Base-by-base conservation (phyloP, 2,329 filamentous ascomycete species). In the Neofusicoccum laricinum region DNA sequence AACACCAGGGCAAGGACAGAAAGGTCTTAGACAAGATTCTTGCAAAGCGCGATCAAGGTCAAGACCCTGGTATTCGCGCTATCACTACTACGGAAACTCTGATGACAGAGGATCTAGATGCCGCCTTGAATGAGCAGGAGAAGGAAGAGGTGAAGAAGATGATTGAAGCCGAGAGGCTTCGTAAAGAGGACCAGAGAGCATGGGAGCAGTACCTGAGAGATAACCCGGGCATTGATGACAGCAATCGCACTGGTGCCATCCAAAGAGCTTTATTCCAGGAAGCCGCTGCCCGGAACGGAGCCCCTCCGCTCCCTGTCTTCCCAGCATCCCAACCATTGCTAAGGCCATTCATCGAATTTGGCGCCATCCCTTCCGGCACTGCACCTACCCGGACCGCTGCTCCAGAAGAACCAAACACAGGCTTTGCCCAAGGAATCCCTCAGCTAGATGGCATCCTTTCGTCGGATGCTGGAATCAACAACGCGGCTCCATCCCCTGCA, bases 21-120 rank as follows among this genome's bases (percentile, higher is more conserved):
- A 67, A 76, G 2, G 85, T 89, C 2, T 74, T 90, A 46, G 92
- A 96, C 71, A 67, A 45, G 1, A 81, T 91, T 17, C 77, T 93
- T 6, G 82, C 85, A 65, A 76, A 74, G 8, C 71, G 87, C 2
- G 74, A 85, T 5, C 57, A 71, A 4, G 77, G 78, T 51, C 66
- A 77, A 6, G 70, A 74, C 11, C 65, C 71, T 11, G 75, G 77
- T 8, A 84, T 91, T 53, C 77, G 81, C 12, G 78, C 78, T 1
- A 87, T 94, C 64, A 82, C 85, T 2, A 84, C 88, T 43, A 90
- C 88, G 0, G 89, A 94, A 68, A 89, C 88, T 0, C 92, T 92
- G 68, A 88, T 90, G 68, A 82, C 86, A 68, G 88, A 93, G 67
- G 88, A 64, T 11, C 3, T 49, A 64, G 78, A 84, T 11, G 86